phyloP scores from a whole-genome alignment of 345 rosid species.

The Trapa bicornis region DNA sequence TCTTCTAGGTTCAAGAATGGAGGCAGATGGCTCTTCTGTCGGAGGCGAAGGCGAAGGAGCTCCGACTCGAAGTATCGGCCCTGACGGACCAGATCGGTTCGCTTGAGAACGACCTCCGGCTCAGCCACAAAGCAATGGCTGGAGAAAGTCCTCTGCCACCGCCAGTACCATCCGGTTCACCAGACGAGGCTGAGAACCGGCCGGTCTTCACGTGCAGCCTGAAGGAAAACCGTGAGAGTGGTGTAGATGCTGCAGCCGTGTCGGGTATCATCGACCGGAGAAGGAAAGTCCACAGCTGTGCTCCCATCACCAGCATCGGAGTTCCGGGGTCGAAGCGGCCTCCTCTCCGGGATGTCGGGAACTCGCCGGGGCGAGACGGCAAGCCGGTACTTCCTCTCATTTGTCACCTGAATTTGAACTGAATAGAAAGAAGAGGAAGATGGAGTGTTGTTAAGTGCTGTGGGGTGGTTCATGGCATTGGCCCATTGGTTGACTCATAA shows the following conservation, averaged over 20 bases:
- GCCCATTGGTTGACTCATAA: no score
- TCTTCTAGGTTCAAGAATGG: constrained; percentile 61
- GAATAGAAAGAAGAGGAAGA: no score
- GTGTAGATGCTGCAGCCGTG: no score
- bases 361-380: constrained; percentile 20
- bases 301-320: constrained; percentile 5
- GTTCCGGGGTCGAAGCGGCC: constrained; percentile 17
- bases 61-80: constrained; percentile 27
- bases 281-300: constrained; percentile 20
- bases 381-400: constrained; percentile 1
- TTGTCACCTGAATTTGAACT: constrained; percentile 1
- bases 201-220: constrained; percentile 45
- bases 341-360: constrained; percentile 38
- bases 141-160: constrained; percentile 14
- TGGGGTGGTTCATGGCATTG: no score
- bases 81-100: constrained; percentile 38
- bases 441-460: no score
- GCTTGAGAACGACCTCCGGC: constrained; percentile 20
- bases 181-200: constrained; percentile 58
- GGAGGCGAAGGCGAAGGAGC: constrained; percentile 37
- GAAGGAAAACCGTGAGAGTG: constrained; percentile 34
- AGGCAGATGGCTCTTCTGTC: constrained; percentile 40
- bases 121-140: constrained; percentile 2
- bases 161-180: constrained; percentile 3
- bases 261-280: constrained; percentile 9